These are phyloP conservation scores for Candida loeiensis DNA, from an alignment of 805 yeast species.

Conservation along the genomic window DNA sequence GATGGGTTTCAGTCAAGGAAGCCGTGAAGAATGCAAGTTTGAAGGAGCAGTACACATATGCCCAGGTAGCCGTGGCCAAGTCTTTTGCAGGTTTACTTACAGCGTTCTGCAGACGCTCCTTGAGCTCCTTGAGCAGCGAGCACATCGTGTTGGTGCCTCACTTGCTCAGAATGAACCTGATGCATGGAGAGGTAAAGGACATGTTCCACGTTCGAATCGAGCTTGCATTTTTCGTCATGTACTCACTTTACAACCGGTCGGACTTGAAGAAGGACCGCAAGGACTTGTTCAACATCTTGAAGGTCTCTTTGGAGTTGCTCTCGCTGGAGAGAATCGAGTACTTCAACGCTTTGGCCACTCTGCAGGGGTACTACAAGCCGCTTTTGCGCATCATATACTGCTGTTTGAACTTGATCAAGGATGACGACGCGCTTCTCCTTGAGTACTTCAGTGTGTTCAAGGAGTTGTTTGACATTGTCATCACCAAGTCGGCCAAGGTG, in stretches of 20 bases:
- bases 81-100: constrained; percentile 78
- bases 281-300: constrained; percentile 40
- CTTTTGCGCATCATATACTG: constrained; percentile 56
- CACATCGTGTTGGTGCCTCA: constrained; percentile 37
- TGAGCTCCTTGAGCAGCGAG: constrained; percentile 30
- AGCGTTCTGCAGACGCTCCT: constrained; percentile 50
- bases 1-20: constrained; percentile 41
- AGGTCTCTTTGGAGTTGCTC: constrained; percentile 43
- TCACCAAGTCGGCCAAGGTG: constrained; percentile 62
- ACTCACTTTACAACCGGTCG: constrained; percentile 35
- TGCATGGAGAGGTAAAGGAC: constrained; percentile 47
- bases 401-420: constrained; percentile 41
- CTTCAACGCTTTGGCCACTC: constrained; percentile 37
- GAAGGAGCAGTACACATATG: constrained; percentile 57
- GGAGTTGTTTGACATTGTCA: constrained; percentile 58
- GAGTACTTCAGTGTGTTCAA: constrained; percentile 50
- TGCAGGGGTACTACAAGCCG: constrained; percentile 50
- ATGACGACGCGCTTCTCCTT: constrained; percentile 37
- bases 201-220: constrained; percentile 64
- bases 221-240: constrained; percentile 53
- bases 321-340: constrained; percentile 50
- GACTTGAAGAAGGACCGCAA: constrained; percentile 25
- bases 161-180: constrained; percentile 48
- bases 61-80: constrained; percentile 68
- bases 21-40: constrained; percentile 57